Conservation (phyloP, 139 green algal genomes). For the Ettlia oleoabundans region DNA sequence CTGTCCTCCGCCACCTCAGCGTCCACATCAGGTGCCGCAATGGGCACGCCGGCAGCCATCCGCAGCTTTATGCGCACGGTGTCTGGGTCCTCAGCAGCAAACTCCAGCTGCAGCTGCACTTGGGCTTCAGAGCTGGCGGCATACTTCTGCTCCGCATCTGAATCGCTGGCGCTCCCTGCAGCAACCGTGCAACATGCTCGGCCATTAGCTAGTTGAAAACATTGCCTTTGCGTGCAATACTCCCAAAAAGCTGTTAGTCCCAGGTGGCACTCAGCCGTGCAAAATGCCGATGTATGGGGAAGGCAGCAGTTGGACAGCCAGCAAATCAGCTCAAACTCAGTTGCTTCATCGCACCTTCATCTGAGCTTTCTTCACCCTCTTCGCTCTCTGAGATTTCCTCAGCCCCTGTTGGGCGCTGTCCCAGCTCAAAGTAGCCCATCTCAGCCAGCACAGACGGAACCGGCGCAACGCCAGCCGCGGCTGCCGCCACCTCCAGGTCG, state of each 20-base stretch:
- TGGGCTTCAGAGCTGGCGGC: not conserved
- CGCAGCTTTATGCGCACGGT: too few relatives aligned
- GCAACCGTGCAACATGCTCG: too few relatives aligned
- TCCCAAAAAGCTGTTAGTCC: too few relatives aligned
- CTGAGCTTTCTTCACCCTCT: not conserved
- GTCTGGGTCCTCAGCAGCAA: too few relatives aligned
- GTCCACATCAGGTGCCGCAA: not conserved
- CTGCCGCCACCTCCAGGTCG: constrained; percentile 45
- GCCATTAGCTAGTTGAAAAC: too few relatives aligned
- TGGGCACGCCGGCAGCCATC: not conserved
- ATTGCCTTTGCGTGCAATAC: too few relatives aligned
- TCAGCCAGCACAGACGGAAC: constrained; percentile 8
- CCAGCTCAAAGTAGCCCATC: constrained; percentile 22
- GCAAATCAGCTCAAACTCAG: too few relatives aligned
- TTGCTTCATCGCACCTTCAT: not conserved
- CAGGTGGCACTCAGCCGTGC: too few relatives aligned
- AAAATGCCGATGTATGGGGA: too few relatives aligned
- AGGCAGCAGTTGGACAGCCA: too few relatives aligned
- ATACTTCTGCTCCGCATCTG: too few relatives aligned
- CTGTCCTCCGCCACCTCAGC: constrained; percentile 12
- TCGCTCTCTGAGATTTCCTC: not conserved
- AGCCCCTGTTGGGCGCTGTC: not conserved
- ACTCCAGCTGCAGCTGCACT: not conserved
- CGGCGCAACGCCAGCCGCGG: constrained; percentile 26
- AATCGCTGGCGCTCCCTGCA: too few relatives aligned